Evolutionary conservation across 345 rosid species (phyloP).

Genomic region (Garcia nutans): DNA sequence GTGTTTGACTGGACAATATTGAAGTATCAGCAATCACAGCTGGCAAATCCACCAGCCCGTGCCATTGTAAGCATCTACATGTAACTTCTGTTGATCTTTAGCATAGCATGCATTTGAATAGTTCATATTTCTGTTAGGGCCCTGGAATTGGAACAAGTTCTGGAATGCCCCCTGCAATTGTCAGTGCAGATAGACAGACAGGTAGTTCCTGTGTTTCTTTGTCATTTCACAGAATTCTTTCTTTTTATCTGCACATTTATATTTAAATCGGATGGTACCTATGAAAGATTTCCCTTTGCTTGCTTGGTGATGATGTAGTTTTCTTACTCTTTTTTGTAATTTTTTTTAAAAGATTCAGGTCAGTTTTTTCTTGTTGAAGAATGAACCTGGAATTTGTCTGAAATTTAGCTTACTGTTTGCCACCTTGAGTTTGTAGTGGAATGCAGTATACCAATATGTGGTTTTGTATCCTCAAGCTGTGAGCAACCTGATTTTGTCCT

Average conservation of each 20-base stretch:
- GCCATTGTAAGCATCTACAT: constrained; percentile 45
- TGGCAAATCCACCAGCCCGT: constrained; percentile 70
- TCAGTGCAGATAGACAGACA: constrained; percentile 60
- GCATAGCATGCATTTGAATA: constrained; percentile 8
- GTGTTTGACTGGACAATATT: constrained; percentile 96
- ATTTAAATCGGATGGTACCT: neutral
- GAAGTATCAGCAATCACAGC: constrained; percentile 87
- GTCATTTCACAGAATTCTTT: neutral
- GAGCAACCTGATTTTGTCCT: neutral
- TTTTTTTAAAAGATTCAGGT: neutral
- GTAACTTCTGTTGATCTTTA: constrained; percentile 14
- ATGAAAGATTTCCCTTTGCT: neutral
- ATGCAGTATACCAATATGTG: neutral
- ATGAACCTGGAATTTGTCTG: neutral
- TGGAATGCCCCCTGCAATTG: constrained; percentile 58
- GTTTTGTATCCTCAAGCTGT: neutral
- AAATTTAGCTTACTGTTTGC: neutral
- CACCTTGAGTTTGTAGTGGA: neutral
- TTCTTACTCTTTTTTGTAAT: neutral
- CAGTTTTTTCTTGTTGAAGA: neutral
- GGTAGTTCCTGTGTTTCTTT: constrained; percentile 26
- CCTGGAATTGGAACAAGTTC: constrained; percentile 77
- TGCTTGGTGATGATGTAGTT: neutral
- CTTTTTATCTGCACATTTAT: neutral
- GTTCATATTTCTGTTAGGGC: constrained; percentile 40